phyloP scores from a whole-genome alignment of 352 stramenopile genomes.

The Elongisporangium undulatum region DNA sequence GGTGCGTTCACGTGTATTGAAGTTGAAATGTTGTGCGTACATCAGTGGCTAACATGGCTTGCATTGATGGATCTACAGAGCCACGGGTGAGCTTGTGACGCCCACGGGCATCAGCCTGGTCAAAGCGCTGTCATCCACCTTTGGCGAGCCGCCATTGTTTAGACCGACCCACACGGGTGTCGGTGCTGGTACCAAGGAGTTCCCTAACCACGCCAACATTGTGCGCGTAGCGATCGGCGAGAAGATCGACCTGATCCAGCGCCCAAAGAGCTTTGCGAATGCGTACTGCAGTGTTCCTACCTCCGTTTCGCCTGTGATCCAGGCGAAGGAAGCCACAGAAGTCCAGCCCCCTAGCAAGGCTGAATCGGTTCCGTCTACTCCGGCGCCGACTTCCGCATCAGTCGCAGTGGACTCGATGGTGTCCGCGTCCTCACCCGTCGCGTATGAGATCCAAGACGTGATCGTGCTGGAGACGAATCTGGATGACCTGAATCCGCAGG shows the following conservation, averaged over 20 bases:
- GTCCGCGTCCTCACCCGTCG: slow-evolving; percentile 6
- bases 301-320: background rate
- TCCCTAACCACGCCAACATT: slow-evolving; percentile 86
- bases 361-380: background rate
- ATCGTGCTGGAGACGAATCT: slow-evolving; percentile 88
- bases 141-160: slow-evolving; percentile 73
- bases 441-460: slow-evolving; percentile 39
- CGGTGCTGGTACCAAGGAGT: slow-evolving; percentile 89
- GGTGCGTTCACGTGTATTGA: slow-evolving; percentile 20
- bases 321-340: background rate
- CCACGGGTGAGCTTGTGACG: slow-evolving; percentile 93
- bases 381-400: background rate
- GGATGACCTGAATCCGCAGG: slow-evolving; percentile 88
- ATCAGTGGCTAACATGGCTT: background rate
- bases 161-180: slow-evolving; percentile 69
- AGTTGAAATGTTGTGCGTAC: slow-evolving; percentile 3
- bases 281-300: background rate
- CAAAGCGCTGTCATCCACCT: slow-evolving; percentile 76
- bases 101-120: slow-evolving; percentile 95
- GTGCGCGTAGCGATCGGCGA: slow-evolving; percentile 83
- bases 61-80: slow-evolving; percentile 19
- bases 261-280: slow-evolving; percentile 34
- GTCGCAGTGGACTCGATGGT: slow-evolving; percentile 16
- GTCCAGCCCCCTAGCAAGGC: background rate
- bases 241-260: slow-evolving; percentile 27